Conservation (phyloP, 129 eudicot genomes). For the Dittrichia graveolens region DNA sequence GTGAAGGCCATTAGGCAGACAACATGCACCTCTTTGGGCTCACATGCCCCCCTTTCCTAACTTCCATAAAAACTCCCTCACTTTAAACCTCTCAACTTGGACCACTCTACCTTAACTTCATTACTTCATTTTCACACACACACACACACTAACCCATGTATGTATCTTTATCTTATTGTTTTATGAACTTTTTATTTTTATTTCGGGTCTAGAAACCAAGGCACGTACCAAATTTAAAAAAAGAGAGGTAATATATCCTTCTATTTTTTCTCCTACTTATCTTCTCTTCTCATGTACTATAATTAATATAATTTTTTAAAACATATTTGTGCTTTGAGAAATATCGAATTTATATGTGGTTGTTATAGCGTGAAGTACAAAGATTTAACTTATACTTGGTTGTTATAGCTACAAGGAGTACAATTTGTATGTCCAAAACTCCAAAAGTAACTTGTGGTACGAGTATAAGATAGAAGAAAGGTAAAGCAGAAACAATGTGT, state of each 20-base stretch:
- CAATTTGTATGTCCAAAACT: neutral
- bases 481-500: neutral
- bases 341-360: too few species aligned
- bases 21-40: constrained; percentile 44
- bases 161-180: neutral
- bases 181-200: neutral
- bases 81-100: constrained; percentile 36
- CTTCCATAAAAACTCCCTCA: constrained; percentile 29
- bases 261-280: too few species aligned
- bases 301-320: too few species aligned
- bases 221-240: too few species aligned
- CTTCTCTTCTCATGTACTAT: too few species aligned
- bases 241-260: too few species aligned
- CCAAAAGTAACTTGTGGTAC: neutral
- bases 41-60: constrained; percentile 38
- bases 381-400: neutral
- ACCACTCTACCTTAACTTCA: constrained; percentile 21
- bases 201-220: too few species aligned
- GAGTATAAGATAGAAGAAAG: neutral
- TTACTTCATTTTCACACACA: neutral
- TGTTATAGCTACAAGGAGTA: neutral
- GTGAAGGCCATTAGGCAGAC: constrained; percentile 40
- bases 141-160: neutral
- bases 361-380: neutral
- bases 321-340: too few species aligned